A percentile compares a stretch with the other conserved stretches of the same genome.
These are phyloP conservation scores for Thalassiosira allenii DNA, from an alignment of 352 stramenopile species.

Conservation along the genomic window DNA sequence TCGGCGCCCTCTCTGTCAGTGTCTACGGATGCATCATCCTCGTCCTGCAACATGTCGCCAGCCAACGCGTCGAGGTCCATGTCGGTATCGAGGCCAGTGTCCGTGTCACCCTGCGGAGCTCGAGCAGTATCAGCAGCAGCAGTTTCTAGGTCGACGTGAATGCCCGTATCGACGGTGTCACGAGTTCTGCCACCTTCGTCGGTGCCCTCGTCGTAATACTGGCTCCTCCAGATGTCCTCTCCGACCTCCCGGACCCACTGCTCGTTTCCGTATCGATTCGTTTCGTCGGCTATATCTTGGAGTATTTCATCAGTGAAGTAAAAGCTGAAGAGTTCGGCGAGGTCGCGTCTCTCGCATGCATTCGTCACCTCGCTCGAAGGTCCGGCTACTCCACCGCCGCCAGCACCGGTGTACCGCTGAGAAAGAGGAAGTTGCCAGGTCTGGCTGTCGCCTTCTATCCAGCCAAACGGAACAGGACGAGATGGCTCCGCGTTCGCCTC, in stretches of 20 bases:
- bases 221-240: slow-evolving; percentile 1
- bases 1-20: no score
- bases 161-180: no score
- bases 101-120: no score
- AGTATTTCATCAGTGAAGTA: not conserved
- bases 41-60: not conserved
- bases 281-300: not conserved
- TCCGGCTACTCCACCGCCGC: slow-evolving; percentile 6
- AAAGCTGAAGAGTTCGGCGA: slow-evolving; percentile 9
- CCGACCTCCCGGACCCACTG: slow-evolving; percentile 8
- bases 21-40: no score
- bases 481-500: not conserved
- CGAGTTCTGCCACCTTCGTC: no score
- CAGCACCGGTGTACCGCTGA: slow-evolving; percentile 7
- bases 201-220: not conserved
- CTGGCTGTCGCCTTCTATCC: not conserved
- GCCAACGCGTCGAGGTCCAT: not conserved
- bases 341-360: not conserved
- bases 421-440: not conserved
- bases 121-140: no score
- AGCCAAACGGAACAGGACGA: slow-evolving; percentile 6
- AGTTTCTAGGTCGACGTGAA: no score
- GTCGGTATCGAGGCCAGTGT: not conserved
- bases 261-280: slow-evolving; percentile 23
- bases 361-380: slow-evolving; percentile 10